These are phyloP conservation scores for Fraxinus baroniana DNA, from an alignment of 305 asterid genomes.

Conservation along the genomic window DNA sequence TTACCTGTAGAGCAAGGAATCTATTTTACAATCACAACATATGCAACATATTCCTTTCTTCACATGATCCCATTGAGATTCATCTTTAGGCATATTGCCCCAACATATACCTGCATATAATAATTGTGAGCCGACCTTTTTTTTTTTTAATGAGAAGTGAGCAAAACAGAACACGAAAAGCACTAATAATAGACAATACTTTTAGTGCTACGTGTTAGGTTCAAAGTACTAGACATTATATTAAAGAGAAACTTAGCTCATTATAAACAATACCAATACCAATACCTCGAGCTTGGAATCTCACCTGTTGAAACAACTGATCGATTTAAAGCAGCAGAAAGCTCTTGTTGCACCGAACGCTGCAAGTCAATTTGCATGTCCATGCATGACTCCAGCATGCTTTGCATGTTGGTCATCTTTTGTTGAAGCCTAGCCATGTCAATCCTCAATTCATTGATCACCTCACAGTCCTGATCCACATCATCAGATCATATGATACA, in stretches of 20 bases:
- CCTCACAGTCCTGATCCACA: constrained; percentile 64
- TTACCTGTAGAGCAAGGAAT: constrained; percentile 77
- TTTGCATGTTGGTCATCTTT: constrained; percentile 76
- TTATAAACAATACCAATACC: not conserved
- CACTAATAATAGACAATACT: not conserved
- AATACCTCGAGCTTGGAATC: not conserved
- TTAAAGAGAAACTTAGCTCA: not conserved
- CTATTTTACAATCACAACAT: constrained; percentile 53
- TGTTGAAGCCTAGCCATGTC: constrained; percentile 82
- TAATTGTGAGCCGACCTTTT: not conserved
- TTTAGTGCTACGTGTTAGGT: not conserved
- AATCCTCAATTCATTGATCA: constrained; percentile 62
- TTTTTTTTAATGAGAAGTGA: not conserved
- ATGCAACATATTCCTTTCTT: constrained; percentile 79
- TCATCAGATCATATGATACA: constrained; percentile 4
- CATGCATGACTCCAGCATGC: constrained; percentile 84
- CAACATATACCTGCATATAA: constrained; percentile 37
- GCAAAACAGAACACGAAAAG: not conserved
- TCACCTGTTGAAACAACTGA: constrained; percentile 51
- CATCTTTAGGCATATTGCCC: constrained; percentile 33
- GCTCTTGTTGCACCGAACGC: constrained; percentile 71
- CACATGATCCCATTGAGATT: constrained; percentile 56
- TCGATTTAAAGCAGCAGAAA: constrained; percentile 78
- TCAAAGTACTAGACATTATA: not conserved
- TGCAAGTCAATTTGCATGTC: constrained; percentile 89